Evolutionary conservation across 1,139 yeast genomes (phyloP).

Genomic region (Scheffersomyces insectosa): DNA sequence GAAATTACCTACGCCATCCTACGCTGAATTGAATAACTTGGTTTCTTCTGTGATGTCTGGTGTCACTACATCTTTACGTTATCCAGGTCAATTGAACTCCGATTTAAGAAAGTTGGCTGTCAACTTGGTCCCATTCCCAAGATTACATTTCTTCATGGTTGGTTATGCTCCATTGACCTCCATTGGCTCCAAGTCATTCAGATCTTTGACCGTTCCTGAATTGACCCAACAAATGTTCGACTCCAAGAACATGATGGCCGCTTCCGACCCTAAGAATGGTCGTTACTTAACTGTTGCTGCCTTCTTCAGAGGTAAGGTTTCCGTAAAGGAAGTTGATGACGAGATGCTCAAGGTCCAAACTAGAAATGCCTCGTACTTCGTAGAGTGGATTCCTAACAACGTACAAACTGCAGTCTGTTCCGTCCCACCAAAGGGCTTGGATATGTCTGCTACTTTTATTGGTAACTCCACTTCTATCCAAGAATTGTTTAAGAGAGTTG

Average conservation of each 20-base stretch:
- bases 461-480: constrained; percentile 93
- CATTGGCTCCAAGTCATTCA: constrained; percentile 74
- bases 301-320: constrained; percentile 89
- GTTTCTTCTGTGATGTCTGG: constrained; percentile 94
- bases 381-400: constrained; percentile 96
- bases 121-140: constrained; percentile 90
- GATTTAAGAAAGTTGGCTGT: constrained; percentile 91
- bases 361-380: constrained; percentile 78
- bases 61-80: constrained; percentile 84
- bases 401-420: constrained; percentile 93
- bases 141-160: constrained; percentile 92
- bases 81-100: constrained; percentile 91
- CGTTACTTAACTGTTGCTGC: constrained; percentile 94
- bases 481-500: constrained; percentile 86
- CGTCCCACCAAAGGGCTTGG: constrained; percentile 82
- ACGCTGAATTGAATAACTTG: constrained; percentile 73
- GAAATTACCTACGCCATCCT: constrained; percentile 76
- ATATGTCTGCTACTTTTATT: constrained; percentile 88
- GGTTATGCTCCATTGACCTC: constrained; percentile 92
- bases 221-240: constrained; percentile 92
- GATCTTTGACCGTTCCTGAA: constrained; percentile 85
- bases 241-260: constrained; percentile 93
- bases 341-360: constrained; percentile 86
- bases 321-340: constrained; percentile 90
- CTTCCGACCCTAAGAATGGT: constrained; percentile 87